Conservation (phyloP, 2,329 filamentous ascomycete species). For the Colletotrichum sp. region DNA sequence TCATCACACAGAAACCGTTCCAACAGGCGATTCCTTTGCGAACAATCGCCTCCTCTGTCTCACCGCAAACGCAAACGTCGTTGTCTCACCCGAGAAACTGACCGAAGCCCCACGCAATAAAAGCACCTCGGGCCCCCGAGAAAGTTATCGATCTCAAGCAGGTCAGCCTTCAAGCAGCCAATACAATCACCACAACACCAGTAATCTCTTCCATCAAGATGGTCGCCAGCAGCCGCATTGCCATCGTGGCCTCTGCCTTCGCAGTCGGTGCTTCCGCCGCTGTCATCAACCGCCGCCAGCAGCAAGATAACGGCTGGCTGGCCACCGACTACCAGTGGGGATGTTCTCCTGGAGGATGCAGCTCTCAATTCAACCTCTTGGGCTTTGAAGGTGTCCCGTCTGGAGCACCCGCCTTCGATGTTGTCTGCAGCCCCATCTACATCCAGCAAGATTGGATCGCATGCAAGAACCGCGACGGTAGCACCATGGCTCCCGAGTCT, state of each 20-base stretch:
- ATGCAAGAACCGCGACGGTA: slow-evolving; percentile 23
- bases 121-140: not conserved
- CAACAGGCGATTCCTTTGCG: not conserved
- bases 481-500: slow-evolving; percentile 2
- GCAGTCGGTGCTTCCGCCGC: not conserved
- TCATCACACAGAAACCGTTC: not conserved
- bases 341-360: slow-evolving; percentile 30
- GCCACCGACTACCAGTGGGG: slow-evolving; percentile 15
- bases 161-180: not conserved
- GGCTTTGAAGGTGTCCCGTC: slow-evolving; percentile 24
- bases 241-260: not conserved
- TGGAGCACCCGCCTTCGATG: slow-evolving; percentile 29
- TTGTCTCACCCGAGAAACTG: not conserved
- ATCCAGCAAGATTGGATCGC: slow-evolving; percentile 25
- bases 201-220: not conserved
- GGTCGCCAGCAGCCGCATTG: not conserved
- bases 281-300: not conserved
- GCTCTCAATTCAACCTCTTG: slow-evolving; percentile 25
- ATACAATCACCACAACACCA: no score
- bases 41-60: not conserved
- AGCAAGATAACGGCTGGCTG: not conserved
- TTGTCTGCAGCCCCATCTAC: slow-evolving; percentile 28
- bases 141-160: not conserved
- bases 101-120: not conserved
- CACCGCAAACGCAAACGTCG: not conserved